These are phyloP conservation scores for Hordeum pubiflorum DNA, from an alignment of 202 grass and related monocot species.

Conservation along the genomic window DNA sequence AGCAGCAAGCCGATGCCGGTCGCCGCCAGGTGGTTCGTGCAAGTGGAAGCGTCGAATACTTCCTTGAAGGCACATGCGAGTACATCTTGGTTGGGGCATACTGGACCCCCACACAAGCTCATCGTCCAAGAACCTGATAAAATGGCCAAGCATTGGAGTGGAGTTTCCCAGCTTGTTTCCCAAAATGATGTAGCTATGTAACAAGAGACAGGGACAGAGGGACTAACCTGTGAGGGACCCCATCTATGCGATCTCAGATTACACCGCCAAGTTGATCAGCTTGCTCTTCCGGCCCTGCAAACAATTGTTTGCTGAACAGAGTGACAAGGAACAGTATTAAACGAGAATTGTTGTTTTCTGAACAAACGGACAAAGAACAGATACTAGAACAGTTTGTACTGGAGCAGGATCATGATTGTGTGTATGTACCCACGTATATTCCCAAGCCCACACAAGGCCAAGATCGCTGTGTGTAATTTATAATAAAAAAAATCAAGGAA, in stretches of 20 bases:
- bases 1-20: constrained; percentile 13
- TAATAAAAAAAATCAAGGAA: neutral
- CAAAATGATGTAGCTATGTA: neutral
- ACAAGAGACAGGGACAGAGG: neutral
- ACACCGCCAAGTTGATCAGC: neutral
- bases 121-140: constrained; percentile 39
- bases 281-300: neutral
- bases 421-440: neutral
- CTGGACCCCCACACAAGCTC: constrained; percentile 20
- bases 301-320: neutral
- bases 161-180: neutral
- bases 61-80: constrained; percentile 11
- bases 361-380: neutral
- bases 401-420: neutral
- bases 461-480: neutral
- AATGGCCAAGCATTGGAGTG: neutral
- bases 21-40: constrained; percentile 46
- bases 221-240: constrained; percentile 26
- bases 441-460: neutral
- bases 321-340: neutral
- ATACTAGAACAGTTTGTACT: neutral
- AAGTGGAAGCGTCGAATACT: constrained; percentile 51
- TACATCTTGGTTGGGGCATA: constrained; percentile 22
- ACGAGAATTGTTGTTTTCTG: neutral
- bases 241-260: constrained; percentile 7